Conservation (phyloP, 2,329 filamentous ascomycete genomes). For the Fonsecaea erecta region DNA sequence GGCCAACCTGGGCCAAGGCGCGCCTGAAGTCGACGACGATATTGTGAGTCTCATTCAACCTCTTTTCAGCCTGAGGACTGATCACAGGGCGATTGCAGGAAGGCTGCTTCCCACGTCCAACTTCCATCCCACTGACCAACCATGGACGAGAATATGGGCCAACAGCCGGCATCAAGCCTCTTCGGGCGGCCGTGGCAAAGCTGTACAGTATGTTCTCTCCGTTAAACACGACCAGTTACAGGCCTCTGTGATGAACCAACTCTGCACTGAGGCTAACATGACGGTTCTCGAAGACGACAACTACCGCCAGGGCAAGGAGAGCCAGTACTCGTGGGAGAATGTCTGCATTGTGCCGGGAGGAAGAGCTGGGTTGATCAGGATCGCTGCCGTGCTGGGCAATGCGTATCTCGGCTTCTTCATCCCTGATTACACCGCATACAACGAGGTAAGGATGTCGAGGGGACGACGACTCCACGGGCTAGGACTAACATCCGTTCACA, state of each 20-base stretch:
- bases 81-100: neutral
- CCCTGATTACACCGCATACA: constrained; percentile 95
- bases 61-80: neutral
- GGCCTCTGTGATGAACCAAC: neutral
- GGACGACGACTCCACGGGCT: neutral
- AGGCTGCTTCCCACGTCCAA: constrained; percentile 77
- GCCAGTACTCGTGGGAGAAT: constrained; percentile 96
- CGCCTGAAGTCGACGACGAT: constrained; percentile 90
- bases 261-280: neutral
- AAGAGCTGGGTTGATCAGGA: constrained; percentile 88
- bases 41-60: constrained; percentile 66
- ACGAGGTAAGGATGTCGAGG: constrained; percentile 58
- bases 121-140: constrained; percentile 75
- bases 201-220: constrained; percentile 66
- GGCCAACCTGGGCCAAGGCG: constrained; percentile 94
- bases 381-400: constrained; percentile 91
- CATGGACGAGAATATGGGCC: constrained; percentile 88
- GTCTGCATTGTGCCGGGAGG: constrained; percentile 89
- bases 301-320: constrained; percentile 83
- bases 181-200: constrained; percentile 84
- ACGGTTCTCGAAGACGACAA: constrained; percentile 62
- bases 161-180: constrained; percentile 88
- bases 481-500: constrained; percentile 5
- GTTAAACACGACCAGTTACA: neutral
- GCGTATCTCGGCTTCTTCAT: constrained; percentile 93